Evolutionary conservation across 2,329 filamentous ascomycete species (phyloP), one percentile per base, ranked within the genome.

Genomic region (Blastomyces emzantsi): DNA sequence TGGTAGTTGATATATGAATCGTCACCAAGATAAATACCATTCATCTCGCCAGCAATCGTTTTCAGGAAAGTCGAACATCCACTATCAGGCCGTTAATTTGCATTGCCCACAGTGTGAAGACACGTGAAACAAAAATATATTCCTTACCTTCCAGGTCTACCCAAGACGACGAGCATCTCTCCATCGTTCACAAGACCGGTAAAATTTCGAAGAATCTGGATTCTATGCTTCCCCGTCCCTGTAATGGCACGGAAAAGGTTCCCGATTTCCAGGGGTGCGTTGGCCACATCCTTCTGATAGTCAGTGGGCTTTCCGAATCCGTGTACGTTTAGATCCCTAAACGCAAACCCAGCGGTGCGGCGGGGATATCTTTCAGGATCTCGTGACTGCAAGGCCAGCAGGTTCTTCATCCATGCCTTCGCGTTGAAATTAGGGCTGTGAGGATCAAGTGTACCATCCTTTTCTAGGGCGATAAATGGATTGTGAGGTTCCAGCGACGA

Each of bases 61-160:
- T 94, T 95, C 64, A 95, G 79, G 67, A 94, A 87, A 1, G 90
- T 95, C 19, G 89, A 90, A 74, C 91, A 96, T 62, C 77, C 77
- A 64, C 75, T 75, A 60, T 67, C 30, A n/a, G 22, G 9, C 22
- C 4, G 19, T 51, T 8, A 62, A 54, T 60, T 51, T 9, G 25
- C 68, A 36, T 7, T 7, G n/a, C 51, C 36, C 2, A 52, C 30
- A 22, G 28, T 19, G n/a, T 8, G 43, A 19, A 52, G 2, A 41
- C 8, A 52, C 11, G 33, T 36, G 33, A 36, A 36, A 6, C 33
- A 36, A 45, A 49, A 19, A 19, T 33, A 33, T 19, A 55, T n/a
- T 13, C 43, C 64, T 66, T 67, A 74, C 73, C 72, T 77, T 62
- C 79, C 79, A 9, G 79, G 79, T 60, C 76, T 77, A 1, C 82